A percentile compares a stretch with the other conserved stretches of the same genome.
Evolutionary conservation across 73 alveolate species (phyloP).

Genomic region (Paraurostyla sp.): DNA sequence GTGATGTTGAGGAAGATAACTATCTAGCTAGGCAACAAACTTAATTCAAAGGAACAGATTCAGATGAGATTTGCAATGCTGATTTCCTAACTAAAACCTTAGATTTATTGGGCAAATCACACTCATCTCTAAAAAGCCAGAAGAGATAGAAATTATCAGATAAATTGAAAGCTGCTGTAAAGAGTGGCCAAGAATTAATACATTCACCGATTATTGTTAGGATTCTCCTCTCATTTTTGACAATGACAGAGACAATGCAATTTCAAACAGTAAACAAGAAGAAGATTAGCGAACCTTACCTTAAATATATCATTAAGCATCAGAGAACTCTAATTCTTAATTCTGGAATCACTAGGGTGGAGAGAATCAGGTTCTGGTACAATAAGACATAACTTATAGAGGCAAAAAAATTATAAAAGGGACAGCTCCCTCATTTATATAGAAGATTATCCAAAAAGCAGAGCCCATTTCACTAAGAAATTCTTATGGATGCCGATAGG

Average conservation of each 20-base stretch:
- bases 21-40: neutral
- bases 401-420: neutral
- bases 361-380: constrained; percentile 46
- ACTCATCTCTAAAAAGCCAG: too few species aligned
- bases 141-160: too few species aligned
- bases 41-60: too few species aligned
- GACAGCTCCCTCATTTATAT: neutral
- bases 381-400: neutral
- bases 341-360: constrained; percentile 32
- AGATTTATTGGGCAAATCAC: too few species aligned
- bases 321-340: neutral
- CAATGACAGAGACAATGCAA: constrained; percentile 37
- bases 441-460: constrained; percentile 29
- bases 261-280: constrained; percentile 1
- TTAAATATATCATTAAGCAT: constrained; percentile 2
- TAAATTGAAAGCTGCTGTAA: too few species aligned
- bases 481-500: constrained; percentile 28
- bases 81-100: too few species aligned
- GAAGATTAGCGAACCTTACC: neutral
- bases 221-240: neutral
- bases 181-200: too few species aligned
- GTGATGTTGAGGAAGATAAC: neutral
- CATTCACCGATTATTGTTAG: neutral
- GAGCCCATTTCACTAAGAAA: neutral
- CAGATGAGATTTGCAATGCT: too few species aligned